These are phyloP conservation scores for Hymenochaete sp. DNA, from an alignment of 1,284 basidiomycete species.

Conservation along the genomic window DNA sequence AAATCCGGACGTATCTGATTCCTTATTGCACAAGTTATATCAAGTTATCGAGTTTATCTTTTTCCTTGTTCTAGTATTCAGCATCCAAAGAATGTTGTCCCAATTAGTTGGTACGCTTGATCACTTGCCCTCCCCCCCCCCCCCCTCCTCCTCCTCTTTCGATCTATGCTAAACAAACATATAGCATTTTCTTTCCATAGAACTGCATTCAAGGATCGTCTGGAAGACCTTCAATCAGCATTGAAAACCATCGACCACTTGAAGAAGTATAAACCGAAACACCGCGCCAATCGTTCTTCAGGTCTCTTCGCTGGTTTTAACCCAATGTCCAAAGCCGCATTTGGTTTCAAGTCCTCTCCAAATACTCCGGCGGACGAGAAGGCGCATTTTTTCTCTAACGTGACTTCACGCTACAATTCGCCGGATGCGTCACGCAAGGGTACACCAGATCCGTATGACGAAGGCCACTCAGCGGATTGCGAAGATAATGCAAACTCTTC, in stretches of 20 bases:
- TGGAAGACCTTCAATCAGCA: constrained; percentile 46
- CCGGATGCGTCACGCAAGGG: constrained; percentile 4
- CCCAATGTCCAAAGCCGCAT: constrained; percentile 30
- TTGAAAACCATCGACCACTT: constrained; percentile 62
- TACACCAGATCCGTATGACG: constrained; percentile 12
- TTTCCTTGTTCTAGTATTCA: constrained; percentile 55
- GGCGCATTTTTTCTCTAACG: constrained; percentile 10
- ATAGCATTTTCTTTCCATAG: constrained; percentile 65
- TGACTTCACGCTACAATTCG: too few species aligned
- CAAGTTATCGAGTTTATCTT: constrained; percentile 61
- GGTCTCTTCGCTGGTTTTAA: constrained; percentile 26
- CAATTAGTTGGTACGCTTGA: constrained; percentile 44
- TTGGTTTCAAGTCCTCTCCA: constrained; percentile 18
- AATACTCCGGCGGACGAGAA: constrained; percentile 18
- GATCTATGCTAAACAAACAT: too few species aligned
- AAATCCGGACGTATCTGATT: not conserved
- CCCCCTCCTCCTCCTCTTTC: too few species aligned
- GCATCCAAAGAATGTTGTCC: constrained; percentile 53
- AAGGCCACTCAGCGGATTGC: constrained; percentile 11
- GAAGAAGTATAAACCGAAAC: constrained; percentile 61
- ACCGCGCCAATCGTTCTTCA: constrained; percentile 10
- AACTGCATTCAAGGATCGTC: constrained; percentile 67
- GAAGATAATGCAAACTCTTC: constrained; percentile 19
- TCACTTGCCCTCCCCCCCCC: too few species aligned
- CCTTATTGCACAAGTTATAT: constrained; percentile 30